phyloP scores from a whole-genome alignment of 192 early-diverging fungal genomes.

The Umbelopsis ramanniana region DNA sequence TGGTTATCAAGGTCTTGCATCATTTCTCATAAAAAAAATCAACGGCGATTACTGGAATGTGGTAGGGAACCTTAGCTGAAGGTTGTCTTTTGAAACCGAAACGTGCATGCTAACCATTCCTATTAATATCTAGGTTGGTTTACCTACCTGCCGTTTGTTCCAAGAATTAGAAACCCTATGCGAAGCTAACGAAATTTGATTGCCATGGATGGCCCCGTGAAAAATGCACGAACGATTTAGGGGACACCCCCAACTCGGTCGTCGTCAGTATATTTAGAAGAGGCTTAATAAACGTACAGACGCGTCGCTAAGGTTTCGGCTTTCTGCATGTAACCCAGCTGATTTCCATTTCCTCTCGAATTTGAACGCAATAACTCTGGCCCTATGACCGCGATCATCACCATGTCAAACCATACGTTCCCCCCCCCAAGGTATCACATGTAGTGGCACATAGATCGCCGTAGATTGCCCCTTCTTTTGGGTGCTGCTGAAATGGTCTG shows the following conservation, averaged over 20 bases:
- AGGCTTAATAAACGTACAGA: background rate
- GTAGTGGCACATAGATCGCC: background rate
- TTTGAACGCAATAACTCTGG: background rate
- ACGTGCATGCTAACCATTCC: background rate
- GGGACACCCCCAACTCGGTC: too few species aligned
- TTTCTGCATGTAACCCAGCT: background rate
- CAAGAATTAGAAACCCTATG: slow-evolving; percentile 22
- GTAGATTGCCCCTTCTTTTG: background rate
- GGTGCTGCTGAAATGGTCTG: background rate
- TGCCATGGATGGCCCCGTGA: background rate
- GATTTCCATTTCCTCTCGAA: background rate
- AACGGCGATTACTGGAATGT: slow-evolving; percentile 89
- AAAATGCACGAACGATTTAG: too few species aligned
- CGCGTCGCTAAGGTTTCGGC: background rate
- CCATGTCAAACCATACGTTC: background rate
- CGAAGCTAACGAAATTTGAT: slow-evolving; percentile 1
- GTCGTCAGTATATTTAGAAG: background rate
- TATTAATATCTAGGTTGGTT: slow-evolving; percentile 34
- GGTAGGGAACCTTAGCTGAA: slow-evolving; percentile 41
- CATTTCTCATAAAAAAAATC: slow-evolving; percentile 73
- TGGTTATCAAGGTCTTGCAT: slow-evolving; percentile 80
- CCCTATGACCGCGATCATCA: background rate
- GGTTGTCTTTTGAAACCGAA: background rate
- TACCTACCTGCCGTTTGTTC: slow-evolving; percentile 37
- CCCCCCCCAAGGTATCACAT: background rate